phyloP scores from a whole-genome alignment of 1,284 basidiomycete species.

The Microbotryum lychnidis-dioicae region DNA sequence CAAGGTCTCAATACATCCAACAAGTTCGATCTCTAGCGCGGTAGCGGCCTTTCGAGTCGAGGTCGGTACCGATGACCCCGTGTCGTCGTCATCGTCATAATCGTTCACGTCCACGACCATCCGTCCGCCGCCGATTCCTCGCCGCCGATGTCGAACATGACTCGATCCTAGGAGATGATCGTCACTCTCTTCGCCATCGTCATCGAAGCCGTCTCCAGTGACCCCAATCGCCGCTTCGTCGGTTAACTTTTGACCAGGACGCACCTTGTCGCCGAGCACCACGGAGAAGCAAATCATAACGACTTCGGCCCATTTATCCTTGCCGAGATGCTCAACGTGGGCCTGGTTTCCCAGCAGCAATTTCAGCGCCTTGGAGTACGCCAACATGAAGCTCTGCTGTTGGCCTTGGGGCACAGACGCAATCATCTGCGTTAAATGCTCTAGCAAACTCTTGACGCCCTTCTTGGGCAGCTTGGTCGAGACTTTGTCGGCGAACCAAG shows the following conservation, averaged over 20 bases:
- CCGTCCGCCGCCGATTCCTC: neutral
- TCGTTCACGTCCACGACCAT: neutral
- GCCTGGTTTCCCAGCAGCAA: conserved; percentile 56
- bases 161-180: neutral
- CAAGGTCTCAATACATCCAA: conserved; percentile 25
- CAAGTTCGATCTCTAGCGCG: conserved; percentile 27
- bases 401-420: conserved; percentile 45
- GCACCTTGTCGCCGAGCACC: conserved; percentile 57
- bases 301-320: conserved; percentile 57
- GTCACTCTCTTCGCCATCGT: conserved; percentile 22
- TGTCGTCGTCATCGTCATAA: conserved; percentile 5
- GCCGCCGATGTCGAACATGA: neutral
- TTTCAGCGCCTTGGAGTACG: conserved; percentile 72
- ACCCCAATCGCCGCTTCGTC: conserved; percentile 30
- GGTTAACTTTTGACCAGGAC: conserved; percentile 36
- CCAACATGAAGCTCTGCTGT: conserved; percentile 60
- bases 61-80: neutral
- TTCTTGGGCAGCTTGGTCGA: conserved; percentile 51
- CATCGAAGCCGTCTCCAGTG: conserved; percentile 1
- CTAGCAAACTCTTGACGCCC: conserved; percentile 52
- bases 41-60: conserved; percentile 6
- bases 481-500: conserved; percentile 60
- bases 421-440: conserved; percentile 60
- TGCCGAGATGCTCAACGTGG: conserved; percentile 68
- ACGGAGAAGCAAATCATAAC: conserved; percentile 67